A percentile compares a stretch with the other conserved stretches of the same genome.
Evolutionary conservation across 495 filamentous ascomycete genomes (phyloP).

Genomic region (Penicillium goetzii): DNA sequence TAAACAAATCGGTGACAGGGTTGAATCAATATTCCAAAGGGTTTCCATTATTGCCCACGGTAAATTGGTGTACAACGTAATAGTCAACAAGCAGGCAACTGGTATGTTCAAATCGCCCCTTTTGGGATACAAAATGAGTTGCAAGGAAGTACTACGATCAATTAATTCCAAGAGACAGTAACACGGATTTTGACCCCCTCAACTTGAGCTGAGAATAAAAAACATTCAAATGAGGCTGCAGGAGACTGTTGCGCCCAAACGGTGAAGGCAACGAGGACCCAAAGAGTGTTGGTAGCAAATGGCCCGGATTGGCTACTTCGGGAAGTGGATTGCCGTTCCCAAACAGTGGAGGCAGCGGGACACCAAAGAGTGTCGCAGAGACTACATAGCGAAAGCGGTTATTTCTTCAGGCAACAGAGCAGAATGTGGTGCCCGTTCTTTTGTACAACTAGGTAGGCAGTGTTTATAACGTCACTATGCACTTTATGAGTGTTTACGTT

Average conservation of each 20-base stretch:
- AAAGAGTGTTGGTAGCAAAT: neutral
- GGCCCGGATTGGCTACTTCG: conserved; percentile 4
- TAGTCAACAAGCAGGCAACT: conserved; percentile 1
- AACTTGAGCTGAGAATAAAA: conserved; percentile 1
- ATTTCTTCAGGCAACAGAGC: neutral
- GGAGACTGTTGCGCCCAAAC: neutral
- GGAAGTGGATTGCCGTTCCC: conserved; percentile 4
- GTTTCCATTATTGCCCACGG: neutral
- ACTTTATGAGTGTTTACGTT: conserved; percentile 1
- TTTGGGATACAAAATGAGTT: neutral
- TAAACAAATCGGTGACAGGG: neutral
- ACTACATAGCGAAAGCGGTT: conserved; percentile 2
- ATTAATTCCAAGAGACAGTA: conserved; percentile 1
- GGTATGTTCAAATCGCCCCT: conserved; percentile 3
- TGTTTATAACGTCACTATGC: neutral
- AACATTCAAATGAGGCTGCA: conserved; percentile 2
- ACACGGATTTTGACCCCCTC: neutral
- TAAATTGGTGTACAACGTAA: neutral
- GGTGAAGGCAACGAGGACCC: neutral
- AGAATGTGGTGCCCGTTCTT: neutral
- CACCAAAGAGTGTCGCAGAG: conserved; percentile 16
- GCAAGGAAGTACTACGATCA: conserved; percentile 4
- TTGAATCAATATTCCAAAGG: conserved; percentile 1
- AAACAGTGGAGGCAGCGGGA: conserved; percentile 13
- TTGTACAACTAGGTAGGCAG: neutral